Evolutionary conservation across 805 yeast genomes (phyloP), one percentile per base, ranked within the genome.

Genomic region (Suhomyces xylopsoci): DNA sequence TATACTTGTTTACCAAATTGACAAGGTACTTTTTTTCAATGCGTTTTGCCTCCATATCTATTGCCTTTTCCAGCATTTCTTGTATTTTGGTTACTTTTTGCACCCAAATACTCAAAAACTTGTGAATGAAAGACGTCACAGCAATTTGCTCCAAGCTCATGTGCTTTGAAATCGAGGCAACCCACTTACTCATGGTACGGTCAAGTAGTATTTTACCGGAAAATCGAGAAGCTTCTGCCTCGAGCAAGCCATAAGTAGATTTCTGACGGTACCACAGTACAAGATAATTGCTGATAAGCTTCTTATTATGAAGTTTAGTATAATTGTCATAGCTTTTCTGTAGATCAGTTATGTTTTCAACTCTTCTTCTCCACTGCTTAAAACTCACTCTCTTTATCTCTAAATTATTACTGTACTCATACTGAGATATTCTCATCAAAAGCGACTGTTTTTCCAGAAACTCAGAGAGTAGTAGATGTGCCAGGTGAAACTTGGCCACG

Each of bases 371-470:
- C 76, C 75, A 71, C n/a, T 50, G 52, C 5, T 59, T 48, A 3
- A 66, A 38, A 1, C 48, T 42, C 0, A 40, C 43, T 10, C 30
- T 26, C 7, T 55, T 53, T 2, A 54, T 40, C 8, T 44, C 9
- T 19, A 10, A 2, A 3, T 51, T 46, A 28, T 28, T 28, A 12
- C 32, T 28, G 59, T 44, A 65, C 67, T 20, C 47, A 28, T 28
- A 38, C 2, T 62, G 51, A 7, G 74, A 62, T 7, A 61, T 54
- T 45, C 69, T 56, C 77, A 73, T 73, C 44, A 72, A 53, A 8
- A 71, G 49, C 45, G 43, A 25, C 40, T 40, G 10, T 49, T 57
- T 7, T 28, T 38, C 48, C 30, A 36, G n/a, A 10, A 30, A 28
- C 15, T n/a, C 10, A 3, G 60, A 53, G 32, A 68, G 57, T n/a